A percentile compares a stretch with the other conserved stretches of the same genome.
Conservation (phyloP, 78 protist species). For the Dictyostelium brefeldianum region DNA sequence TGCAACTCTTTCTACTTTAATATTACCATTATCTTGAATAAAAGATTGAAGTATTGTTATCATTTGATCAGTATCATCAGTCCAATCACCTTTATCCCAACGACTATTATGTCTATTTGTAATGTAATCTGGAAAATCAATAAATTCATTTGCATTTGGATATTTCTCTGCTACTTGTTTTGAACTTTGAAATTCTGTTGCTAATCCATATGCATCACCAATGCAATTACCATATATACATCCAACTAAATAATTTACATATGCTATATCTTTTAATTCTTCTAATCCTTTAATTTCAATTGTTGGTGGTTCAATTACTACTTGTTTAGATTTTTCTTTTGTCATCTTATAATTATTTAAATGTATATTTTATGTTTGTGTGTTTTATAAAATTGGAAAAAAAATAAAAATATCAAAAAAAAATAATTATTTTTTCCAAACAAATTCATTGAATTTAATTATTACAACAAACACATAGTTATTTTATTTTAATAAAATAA, state of each 20-base stretch:
- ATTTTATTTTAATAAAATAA: too few relatives aligned
- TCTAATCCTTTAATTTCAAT: conserved; percentile 6
- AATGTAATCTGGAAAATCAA: conserved; percentile 57
- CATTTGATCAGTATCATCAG: conserved; percentile 86
- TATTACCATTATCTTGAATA: background rate
- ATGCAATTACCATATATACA: conserved; percentile 57
- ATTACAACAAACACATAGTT: too few relatives aligned
- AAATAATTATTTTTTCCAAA: too few relatives aligned
- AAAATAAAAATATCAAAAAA: too few relatives aligned
- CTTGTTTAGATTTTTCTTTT: too few relatives aligned
- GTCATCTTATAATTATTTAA: too few relatives aligned
- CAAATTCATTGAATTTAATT: too few relatives aligned
- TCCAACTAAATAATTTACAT: conserved; percentile 45
- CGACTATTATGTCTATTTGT: conserved; percentile 53
- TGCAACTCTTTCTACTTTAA: background rate
- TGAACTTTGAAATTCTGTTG: conserved; percentile 46
- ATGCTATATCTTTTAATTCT: background rate
- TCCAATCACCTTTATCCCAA: conserved; percentile 83
- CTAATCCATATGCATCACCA: conserved; percentile 76
- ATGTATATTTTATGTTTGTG: too few relatives aligned
- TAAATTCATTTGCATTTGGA: background rate
- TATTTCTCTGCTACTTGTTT: background rate
- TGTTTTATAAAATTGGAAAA: too few relatives aligned
- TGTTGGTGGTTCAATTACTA: background rate
- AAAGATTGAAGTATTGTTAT: conserved; percentile 63